Evolutionary conservation across 2,329 filamentous ascomycete genomes (phyloP).

Genomic region (Botrytis tulipae): DNA sequence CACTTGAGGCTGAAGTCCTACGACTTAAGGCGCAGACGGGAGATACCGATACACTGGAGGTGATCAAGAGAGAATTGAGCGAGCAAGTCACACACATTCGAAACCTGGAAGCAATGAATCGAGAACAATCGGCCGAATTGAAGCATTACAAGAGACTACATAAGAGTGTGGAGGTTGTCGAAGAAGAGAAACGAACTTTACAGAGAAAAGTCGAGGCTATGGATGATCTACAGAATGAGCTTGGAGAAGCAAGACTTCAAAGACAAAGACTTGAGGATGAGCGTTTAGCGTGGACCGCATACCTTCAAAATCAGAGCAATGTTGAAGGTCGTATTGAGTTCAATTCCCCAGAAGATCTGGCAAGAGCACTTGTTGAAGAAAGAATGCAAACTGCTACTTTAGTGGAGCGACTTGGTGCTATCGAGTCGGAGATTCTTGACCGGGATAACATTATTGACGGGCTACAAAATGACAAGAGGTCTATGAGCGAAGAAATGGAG

Average conservation of each 20-base stretch:
- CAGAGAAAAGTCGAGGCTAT: constrained; percentile 75
- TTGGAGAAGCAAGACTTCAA: constrained; percentile 77
- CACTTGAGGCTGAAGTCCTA: constrained; percentile 79
- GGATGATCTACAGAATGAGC: constrained; percentile 69
- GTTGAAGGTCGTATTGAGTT: constrained; percentile 68
- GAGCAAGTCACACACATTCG: constrained; percentile 93
- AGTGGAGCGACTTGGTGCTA: constrained; percentile 73
- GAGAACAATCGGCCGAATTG: constrained; percentile 76
- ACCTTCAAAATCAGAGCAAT: constrained; percentile 67
- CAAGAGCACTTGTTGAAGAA: constrained; percentile 78
- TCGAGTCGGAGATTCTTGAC: constrained; percentile 75
- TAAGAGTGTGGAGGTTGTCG: constrained; percentile 87
- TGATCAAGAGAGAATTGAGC: constrained; percentile 83
- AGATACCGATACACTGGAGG: constrained; percentile 78
- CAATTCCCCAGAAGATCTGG: constrained; percentile 83
- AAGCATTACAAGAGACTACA: constrained; percentile 77
- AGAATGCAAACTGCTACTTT: constrained; percentile 75
- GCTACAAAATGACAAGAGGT: constrained; percentile 67
- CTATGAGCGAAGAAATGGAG: constrained; percentile 67
- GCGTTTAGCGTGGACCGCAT: constrained; percentile 79
- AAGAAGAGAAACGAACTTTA: constrained; percentile 88
- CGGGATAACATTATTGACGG: constrained; percentile 72
- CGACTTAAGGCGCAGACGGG: constrained; percentile 82
- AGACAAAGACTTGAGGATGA: constrained; percentile 88
- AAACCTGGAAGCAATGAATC: constrained; percentile 74